Percentiles rank a stretch among this genome's conserved stretches.
Evolutionary conservation across 257 asterid species (phyloP).

Genomic region (Solanum dulcamara): DNA sequence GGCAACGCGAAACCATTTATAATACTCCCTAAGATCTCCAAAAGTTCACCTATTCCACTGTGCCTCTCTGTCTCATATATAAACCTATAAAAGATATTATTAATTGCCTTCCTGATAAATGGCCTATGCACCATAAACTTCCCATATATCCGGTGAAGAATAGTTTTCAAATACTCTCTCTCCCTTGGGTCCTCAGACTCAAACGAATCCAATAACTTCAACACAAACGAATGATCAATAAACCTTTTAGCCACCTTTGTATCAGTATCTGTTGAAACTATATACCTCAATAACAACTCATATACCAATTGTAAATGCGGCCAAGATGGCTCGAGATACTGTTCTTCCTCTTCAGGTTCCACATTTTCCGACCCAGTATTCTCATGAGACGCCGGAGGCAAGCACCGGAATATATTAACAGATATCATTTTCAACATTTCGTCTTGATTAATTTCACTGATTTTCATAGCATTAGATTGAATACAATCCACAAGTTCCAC

Average conservation of each 20-base stretch:
- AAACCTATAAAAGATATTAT: conserved; percentile 63
- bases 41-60: conserved; percentile 68
- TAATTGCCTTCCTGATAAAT: conserved; percentile 74
- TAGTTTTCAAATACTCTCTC: conserved; percentile 78
- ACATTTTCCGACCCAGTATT: conserved; percentile 40
- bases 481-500: conserved; percentile 60
- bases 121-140: conserved; percentile 90
- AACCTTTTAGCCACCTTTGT: conserved; percentile 61
- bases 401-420: conserved; percentile 51
- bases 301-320: conserved; percentile 63
- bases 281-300: conserved; percentile 60
- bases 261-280: conserved; percentile 61
- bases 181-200: conserved; percentile 85
- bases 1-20: conserved; percentile 90
- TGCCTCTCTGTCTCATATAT: conserved; percentile 69
- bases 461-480: conserved; percentile 45
- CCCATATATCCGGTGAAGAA: conserved; percentile 78
- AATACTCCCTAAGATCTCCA: conserved; percentile 88
- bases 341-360: conserved; percentile 69
- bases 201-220: conserved; percentile 59
- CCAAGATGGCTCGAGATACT: conserved; percentile 65
- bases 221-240: conserved; percentile 61
- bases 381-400: conserved; percentile 59
- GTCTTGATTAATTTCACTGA: conserved; percentile 53
- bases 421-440: conserved; percentile 68